Evolutionary conservation across 2,329 filamentous ascomycete genomes (phyloP), one percentile per base, ranked within the genome.

Genomic region (Fusarium gaditjirri): DNA sequence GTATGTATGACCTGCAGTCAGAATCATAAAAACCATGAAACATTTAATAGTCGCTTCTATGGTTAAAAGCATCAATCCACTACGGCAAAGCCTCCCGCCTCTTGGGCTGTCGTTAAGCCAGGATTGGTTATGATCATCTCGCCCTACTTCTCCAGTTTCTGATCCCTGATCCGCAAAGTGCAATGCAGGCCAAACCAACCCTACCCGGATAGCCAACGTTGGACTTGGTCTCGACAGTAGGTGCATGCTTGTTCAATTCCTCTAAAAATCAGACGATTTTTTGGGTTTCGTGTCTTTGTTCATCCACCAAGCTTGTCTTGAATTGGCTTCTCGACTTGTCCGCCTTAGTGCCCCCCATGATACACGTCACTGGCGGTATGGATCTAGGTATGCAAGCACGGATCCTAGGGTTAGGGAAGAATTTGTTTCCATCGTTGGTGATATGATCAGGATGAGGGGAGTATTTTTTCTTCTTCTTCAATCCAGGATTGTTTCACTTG

Each of bases 351-450:
- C 38, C 68, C 68, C 70, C 70, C 70, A 73, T 65, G 61, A 70
- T 49, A 66, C 70, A 72, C 70, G 70, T 73, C 70, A 71, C 57
- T 57, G 54, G 43, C 47, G 52, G 55, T 56, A 70, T 66, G 58
- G 67, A 70, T 49, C 43, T 56, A 35, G 44, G 54, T 57, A 65
- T 47, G 66, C 43, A 53, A 59, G 68, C 58, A 54, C 62, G 56
- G 42, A 23, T 39, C 31, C 44, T 49, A 73, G 70, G 65, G 70
- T 42, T 56, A 56, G 33, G 33, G 53, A 65, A 31, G 50, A 68
- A 55, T 41, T 63, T 47, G 16, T 44, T 29, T 41, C n/a, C 55
- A 43, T 44, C 36, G 23, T 23, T 59, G 27, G 27, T 60, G 33
- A 23, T 56, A n/a, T 46, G 36, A 39, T 29, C 47, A 65, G 46